phyloP scores from a whole-genome alignment of 73 alveolate genomes.

The Paramecium sonneborni region DNA sequence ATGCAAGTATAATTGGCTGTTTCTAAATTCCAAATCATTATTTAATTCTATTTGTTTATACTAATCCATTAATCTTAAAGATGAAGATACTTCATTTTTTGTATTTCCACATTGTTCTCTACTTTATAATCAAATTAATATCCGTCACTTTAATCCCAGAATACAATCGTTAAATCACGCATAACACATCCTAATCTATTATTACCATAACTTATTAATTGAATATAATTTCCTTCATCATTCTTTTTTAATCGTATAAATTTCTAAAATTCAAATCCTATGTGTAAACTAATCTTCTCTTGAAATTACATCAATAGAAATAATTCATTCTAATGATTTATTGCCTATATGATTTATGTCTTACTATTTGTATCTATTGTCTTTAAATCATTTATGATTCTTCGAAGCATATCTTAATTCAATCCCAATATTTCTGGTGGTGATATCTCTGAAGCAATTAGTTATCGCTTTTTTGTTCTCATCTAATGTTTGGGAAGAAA shows the following conservation, averaged over 20 bases:
- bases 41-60: not conserved
- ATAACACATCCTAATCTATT: not conserved
- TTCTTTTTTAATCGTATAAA: not conserved
- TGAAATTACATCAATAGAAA: not conserved
- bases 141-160: slow-evolving; percentile 44
- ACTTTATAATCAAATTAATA: not conserved
- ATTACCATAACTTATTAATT: not conserved
- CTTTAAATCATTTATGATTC: not conserved
- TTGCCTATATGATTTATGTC: not conserved
- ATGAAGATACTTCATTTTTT: not conserved
- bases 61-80: slow-evolving; percentile 35
- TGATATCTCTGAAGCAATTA: not conserved
- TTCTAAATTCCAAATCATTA: slow-evolving; percentile 43
- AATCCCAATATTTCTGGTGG: slow-evolving; percentile 44
- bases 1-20: not conserved
- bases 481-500: not conserved
- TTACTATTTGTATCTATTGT: not conserved
- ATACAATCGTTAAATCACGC: not conserved
- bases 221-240: slow-evolving; percentile 8
- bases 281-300: not conserved
- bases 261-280: not conserved
- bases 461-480: not conserved
- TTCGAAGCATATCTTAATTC: slow-evolving; percentile 17
- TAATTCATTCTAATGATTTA: not conserved
- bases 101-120: not conserved